Evolutionary conservation across 495 filamentous ascomycete genomes (phyloP), one percentile per base, ranked within the genome.

Genomic region (Hypomontagnella submonticulosa): DNA sequence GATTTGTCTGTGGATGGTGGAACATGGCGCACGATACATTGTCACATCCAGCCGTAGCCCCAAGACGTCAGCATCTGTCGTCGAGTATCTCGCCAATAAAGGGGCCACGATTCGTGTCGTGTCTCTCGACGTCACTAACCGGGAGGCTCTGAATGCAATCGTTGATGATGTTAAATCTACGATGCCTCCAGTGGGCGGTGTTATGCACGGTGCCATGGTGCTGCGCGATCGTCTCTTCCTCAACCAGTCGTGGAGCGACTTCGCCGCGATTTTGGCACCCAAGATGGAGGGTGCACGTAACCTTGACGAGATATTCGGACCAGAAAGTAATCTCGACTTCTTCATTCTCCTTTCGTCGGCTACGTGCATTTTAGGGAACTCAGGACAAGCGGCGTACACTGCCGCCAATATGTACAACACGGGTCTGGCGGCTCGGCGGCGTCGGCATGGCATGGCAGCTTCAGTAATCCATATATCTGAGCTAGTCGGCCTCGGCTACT

Each of bases 281-380:
- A 83, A 81, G 46, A 71, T 81, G 7, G 37, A 57, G 0, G 76
- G 74, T 2, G 59, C 57, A 15, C 58, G 40, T 15, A 65, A 70
- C 27, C 59, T 80, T 0, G 70, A 80, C 36, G 43, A 71, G 11
- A 4, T 78, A 0, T 84, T 84, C 69, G 13, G 55, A 3, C 49
- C 67, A 0, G 32, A 66, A 4, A 16, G 33, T 0, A 20, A 32
- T 7, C 71, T 87, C 0, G 84, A 86, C 53, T 87, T 87, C 72
- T 86, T 87, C 67, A 71, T 85, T 34, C 69, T 75, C 15, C 76
- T 84, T 16, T 84, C 83, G 10, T 86, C 83, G 4, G 52, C 83
- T 0, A 59, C 77, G 1, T 77, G 71, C 12, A 61, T 83, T 2
- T 54, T 81, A 32, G 85, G 85, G 0, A 78, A 77, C 43, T 50